Percentiles rank a stretch among this genome's conserved stretches.
These are phyloP conservation scores for Phytopythium litorale DNA, from an alignment of 352 stramenopile genomes.

Conservation along the genomic window DNA sequence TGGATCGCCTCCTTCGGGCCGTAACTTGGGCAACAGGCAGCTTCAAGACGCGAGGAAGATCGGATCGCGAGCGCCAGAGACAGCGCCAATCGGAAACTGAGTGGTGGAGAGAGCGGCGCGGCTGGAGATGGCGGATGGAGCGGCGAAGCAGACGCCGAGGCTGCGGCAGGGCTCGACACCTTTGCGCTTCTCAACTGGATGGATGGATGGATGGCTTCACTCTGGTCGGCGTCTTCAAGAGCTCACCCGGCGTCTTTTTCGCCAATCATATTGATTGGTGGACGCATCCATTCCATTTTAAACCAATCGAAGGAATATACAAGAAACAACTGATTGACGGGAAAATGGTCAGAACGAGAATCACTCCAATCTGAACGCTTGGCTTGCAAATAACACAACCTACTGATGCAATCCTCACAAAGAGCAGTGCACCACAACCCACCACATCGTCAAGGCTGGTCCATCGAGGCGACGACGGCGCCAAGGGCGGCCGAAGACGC, in stretches of 20 bases:
- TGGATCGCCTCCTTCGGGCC: not conserved
- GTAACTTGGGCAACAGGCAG: not conserved
- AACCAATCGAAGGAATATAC: not conserved
- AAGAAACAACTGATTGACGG: not conserved
- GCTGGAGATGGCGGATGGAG: not conserved
- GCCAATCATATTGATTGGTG: conserved; percentile 1
- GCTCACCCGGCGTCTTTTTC: not conserved
- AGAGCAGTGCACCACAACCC: not conserved
- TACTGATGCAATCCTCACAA: not conserved
- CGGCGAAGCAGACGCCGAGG: not conserved
- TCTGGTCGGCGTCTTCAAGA: not conserved
- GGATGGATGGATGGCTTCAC: not conserved
- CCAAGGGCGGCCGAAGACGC: conserved; percentile 66
- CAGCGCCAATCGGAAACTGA: not conserved
- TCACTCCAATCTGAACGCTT: not conserved
- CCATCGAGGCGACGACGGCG: conserved; percentile 62
- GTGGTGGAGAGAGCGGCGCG: not conserved
- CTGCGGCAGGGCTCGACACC: not conserved
- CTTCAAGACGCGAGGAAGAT: not conserved
- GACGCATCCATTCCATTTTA: not conserved
- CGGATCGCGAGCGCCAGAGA: not conserved
- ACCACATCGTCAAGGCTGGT: conserved; percentile 13
- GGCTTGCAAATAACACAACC: not conserved
- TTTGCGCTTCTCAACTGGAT: not conserved
- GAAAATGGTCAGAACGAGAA: not conserved